Conservation (phyloP, 352 stramenopile species). For the Globisporangium nunn region DNA sequence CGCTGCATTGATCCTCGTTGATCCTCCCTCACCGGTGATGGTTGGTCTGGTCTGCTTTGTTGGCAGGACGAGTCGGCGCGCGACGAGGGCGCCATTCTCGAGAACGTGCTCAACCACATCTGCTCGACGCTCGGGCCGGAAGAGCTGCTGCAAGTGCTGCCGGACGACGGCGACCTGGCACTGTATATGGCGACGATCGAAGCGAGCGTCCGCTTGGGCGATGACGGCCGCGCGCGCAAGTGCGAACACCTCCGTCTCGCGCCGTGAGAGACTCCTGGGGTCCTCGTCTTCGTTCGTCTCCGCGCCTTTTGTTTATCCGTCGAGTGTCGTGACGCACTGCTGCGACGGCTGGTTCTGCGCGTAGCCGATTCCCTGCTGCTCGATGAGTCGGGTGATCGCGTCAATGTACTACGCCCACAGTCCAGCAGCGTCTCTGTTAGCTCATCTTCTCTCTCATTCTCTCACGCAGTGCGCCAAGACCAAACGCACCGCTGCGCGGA, state of each 20-base stretch:
- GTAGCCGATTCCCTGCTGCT: slow-evolving; percentile 35
- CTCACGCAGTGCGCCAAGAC: slow-evolving; percentile 3
- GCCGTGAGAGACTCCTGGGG: slow-evolving; percentile 1
- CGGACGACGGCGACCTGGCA: slow-evolving; percentile 65
- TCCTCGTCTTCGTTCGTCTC: not conserved
- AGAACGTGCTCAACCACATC: slow-evolving; percentile 60
- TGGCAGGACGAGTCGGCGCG: slow-evolving; percentile 5
- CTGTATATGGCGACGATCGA: slow-evolving; percentile 76
- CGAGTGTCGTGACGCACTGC: slow-evolving; percentile 2
- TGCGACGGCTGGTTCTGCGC: not conserved
- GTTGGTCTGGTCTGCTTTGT: slow-evolving; percentile 1
- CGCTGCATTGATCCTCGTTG: not conserved
- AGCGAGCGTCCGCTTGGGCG: slow-evolving; percentile 44
- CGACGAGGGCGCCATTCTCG: slow-evolving; percentile 40
- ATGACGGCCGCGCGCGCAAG: slow-evolving; percentile 17
- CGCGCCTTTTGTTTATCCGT: slow-evolving; percentile 1
- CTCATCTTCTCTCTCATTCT: not conserved
- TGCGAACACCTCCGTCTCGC: slow-evolving; percentile 5
- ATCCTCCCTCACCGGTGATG: not conserved
- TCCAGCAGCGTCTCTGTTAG: not conserved
- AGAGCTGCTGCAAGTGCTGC: slow-evolving; percentile 70
- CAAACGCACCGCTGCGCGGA: slow-evolving; percentile 30
- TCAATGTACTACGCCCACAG: slow-evolving; percentile 45
- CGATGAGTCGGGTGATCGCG: slow-evolving; percentile 54
- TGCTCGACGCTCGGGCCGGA: slow-evolving; percentile 66